Conservation (phyloP, 176 grass and related monocot species). For the Oryza glumipatula region DNA sequence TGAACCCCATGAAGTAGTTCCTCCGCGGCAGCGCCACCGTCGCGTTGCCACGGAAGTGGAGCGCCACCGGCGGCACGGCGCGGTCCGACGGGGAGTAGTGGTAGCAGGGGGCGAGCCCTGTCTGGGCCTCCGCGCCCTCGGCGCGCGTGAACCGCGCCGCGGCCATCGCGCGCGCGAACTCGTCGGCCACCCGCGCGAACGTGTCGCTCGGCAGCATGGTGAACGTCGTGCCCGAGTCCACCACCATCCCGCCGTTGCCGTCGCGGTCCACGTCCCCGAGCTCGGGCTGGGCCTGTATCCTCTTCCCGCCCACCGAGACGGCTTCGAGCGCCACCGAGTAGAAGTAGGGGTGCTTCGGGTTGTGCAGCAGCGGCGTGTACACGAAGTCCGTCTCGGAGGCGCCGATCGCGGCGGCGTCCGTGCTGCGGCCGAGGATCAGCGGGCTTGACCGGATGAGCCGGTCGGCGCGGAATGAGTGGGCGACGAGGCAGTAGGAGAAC, state of each 20-base stretch:
- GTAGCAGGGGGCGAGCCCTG: slow-evolving; percentile 72
- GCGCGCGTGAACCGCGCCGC: slow-evolving; percentile 57
- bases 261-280: slow-evolving; percentile 61
- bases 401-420: slow-evolving; percentile 22
- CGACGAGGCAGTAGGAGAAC: slow-evolving; percentile 95
- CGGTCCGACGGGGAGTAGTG: slow-evolving; percentile 48
- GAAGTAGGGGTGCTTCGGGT: slow-evolving; percentile 82
- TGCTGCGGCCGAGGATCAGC: slow-evolving; percentile 76
- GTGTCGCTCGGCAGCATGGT: slow-evolving; percentile 87
- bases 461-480: slow-evolving; percentile 75
- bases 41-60: slow-evolving; percentile 79
- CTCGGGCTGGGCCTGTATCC: slow-evolving; percentile 42
- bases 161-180: slow-evolving; percentile 64
- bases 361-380: slow-evolving; percentile 86
- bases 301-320: slow-evolving; percentile 49
- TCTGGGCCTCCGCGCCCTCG: slow-evolving; percentile 44
- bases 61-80: slow-evolving; percentile 52
- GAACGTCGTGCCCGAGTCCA: slow-evolving; percentile 90
- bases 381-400: slow-evolving; percentile 44
- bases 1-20: slow-evolving; percentile 94
- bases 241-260: slow-evolving; percentile 91
- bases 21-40: slow-evolving; percentile 74
- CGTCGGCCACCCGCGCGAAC: slow-evolving; percentile 48
- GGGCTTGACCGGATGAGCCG: slow-evolving; percentile 69
- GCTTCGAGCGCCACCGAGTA: slow-evolving; percentile 87